These are phyloP conservation scores for Trichoderma endophyticum DNA, from an alignment of 2,329 filamentous ascomycete genomes.

Conservation along the genomic window DNA sequence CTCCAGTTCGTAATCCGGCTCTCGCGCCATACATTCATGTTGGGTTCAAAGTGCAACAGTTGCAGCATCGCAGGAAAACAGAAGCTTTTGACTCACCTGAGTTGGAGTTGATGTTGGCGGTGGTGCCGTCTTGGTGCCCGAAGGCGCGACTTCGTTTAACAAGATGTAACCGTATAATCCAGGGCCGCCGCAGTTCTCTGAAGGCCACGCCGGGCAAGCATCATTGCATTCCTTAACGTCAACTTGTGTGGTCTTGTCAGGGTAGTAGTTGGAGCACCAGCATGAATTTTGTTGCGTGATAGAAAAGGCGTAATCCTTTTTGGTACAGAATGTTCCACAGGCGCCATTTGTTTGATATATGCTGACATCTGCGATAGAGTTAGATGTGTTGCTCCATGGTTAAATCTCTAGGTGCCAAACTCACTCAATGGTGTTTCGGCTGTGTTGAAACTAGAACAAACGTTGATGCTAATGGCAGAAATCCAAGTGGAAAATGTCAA, in stretches of 20 bases:
- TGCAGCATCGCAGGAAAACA: not conserved
- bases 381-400: not conserved
- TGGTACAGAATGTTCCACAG: slow-evolving; percentile 58
- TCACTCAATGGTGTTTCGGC: slow-evolving; percentile 32
- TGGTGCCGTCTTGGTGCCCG: slow-evolving; percentile 49
- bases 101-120: slow-evolving; percentile 24
- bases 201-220: slow-evolving; percentile 65
- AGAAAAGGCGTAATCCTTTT: slow-evolving; percentile 59
- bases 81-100: slow-evolving; percentile 27
- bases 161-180: slow-evolving; percentile 64
- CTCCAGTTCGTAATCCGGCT: slow-evolving; percentile 12
- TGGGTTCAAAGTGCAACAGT: not conserved
- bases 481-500: slow-evolving; percentile 26
- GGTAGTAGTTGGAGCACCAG: slow-evolving; percentile 72
- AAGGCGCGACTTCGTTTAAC: slow-evolving; percentile 46
- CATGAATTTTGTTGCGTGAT: slow-evolving; percentile 63
- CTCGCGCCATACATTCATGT: not conserved
- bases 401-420: slow-evolving; percentile 15
- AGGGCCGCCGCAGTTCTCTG: slow-evolving; percentile 62
- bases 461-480: slow-evolving; percentile 28
- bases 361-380: slow-evolving; percentile 44
- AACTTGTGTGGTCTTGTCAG: slow-evolving; percentile 43
- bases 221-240: slow-evolving; percentile 49
- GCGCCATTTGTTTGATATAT: slow-evolving; percentile 68
- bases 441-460: slow-evolving; percentile 41